Percentiles rank a stretch among this genome's conserved stretches.
phyloP scores from a whole-genome alignment of 805 yeast genomes.

The Cyberlindnera mississippiensis region DNA sequence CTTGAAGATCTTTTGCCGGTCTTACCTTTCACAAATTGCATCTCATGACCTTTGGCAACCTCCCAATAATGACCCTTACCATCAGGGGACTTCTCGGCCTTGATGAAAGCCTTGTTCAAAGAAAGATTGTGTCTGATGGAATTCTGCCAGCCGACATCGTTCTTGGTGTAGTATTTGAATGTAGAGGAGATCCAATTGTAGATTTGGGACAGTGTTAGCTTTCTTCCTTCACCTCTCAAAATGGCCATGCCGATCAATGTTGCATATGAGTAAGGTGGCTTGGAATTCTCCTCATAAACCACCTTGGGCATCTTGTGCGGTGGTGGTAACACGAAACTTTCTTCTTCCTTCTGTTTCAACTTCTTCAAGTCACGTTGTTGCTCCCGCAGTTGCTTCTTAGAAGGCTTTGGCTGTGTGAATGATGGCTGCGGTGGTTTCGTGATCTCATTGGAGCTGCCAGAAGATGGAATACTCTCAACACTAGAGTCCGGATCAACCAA shows the following conservation, averaged over 20 bases:
- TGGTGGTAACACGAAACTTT: constrained; percentile 17
- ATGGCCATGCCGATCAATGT: constrained; percentile 91
- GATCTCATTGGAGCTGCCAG: neutral
- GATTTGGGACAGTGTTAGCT: constrained; percentile 76
- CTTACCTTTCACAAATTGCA: constrained; percentile 68
- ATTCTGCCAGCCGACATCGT: constrained; percentile 96
- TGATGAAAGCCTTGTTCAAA: constrained; percentile 86
- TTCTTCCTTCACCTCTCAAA: constrained; percentile 67
- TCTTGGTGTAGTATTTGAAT: constrained; percentile 74
- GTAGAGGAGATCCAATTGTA: constrained; percentile 89
- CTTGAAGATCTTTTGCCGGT: constrained; percentile 35
- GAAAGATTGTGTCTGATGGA: constrained; percentile 93
- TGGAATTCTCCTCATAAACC: constrained; percentile 30
- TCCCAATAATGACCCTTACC: constrained; percentile 91
- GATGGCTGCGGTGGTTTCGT: constrained; percentile 26
- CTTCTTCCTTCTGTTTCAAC: constrained; percentile 8
- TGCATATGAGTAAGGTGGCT: constrained; percentile 95
- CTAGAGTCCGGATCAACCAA: constrained; percentile 3
- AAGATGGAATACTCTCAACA: neutral
- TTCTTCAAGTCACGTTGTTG: constrained; percentile 7
- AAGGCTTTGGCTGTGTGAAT: constrained; percentile 17
- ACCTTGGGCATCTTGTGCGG: constrained; percentile 26
- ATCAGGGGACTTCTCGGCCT: constrained; percentile 86
- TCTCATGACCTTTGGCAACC: constrained; percentile 77
- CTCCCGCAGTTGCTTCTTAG: constrained; percentile 15